Evolutionary conservation across 148 eudicot species (phyloP).

Genomic region (Polygonum maritimum): DNA sequence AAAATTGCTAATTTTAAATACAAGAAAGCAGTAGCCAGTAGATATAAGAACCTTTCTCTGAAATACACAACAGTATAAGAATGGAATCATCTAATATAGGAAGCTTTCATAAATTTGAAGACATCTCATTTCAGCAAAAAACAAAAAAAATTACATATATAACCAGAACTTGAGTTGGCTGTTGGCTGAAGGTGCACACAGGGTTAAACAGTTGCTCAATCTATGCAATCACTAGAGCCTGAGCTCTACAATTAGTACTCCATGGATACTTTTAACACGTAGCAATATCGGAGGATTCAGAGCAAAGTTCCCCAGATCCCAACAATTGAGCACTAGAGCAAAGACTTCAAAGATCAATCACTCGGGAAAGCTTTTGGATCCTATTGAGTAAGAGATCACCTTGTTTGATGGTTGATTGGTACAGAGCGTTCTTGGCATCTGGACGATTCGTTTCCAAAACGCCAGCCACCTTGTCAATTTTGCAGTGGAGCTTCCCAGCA

Average conservation of each 20-base stretch:
- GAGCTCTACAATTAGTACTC: not conserved
- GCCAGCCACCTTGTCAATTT: conserved; percentile 98
- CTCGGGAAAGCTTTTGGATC: conserved; percentile 96
- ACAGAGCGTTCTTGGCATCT: conserved; percentile 97
- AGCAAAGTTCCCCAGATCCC: not conserved
- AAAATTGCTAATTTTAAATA: too few species aligned
- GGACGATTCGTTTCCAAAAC: conserved; percentile 93
- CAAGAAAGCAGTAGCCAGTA: too few species aligned
- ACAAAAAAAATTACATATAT: too few species aligned
- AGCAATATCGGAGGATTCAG: not conserved
- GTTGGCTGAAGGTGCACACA: not conserved
- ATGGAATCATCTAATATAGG: too few species aligned
- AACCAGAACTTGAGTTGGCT: too few species aligned
- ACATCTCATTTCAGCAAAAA: too few species aligned
- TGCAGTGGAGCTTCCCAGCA: conserved; percentile 98
- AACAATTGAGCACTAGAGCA: not conserved
- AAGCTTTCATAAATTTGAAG: too few species aligned
- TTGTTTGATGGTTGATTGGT: conserved; percentile 96
- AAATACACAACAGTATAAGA: too few species aligned
- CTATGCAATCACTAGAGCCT: not conserved
- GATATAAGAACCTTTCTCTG: too few species aligned
- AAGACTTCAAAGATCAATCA: conserved; percentile 26
- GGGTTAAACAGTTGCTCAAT: not conserved
- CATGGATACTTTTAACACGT: not conserved
- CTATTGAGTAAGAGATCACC: conserved; percentile 91